Evolutionary conservation across 2,329 filamentous ascomycete genomes (phyloP).

Genomic region (Venturia oleaginea): DNA sequence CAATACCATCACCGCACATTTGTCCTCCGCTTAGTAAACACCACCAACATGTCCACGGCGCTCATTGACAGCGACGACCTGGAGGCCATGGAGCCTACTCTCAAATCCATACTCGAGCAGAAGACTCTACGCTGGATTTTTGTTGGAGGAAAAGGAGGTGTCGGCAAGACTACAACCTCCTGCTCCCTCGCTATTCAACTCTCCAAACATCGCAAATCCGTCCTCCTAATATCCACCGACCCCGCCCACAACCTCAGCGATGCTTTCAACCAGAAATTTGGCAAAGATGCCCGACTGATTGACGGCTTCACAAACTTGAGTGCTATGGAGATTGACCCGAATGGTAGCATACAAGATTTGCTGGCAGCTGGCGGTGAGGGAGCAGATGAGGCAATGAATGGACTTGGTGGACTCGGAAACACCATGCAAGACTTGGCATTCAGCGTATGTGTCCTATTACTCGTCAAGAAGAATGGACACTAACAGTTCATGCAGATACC

Average conservation of each 20-base stretch:
- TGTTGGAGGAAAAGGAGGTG: slow-evolving; percentile 94
- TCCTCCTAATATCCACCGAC: slow-evolving; percentile 96
- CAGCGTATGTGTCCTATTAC: slow-evolving; percentile 46
- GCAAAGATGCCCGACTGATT: slow-evolving; percentile 90
- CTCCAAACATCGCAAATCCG: slow-evolving; percentile 85
- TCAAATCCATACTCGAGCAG: slow-evolving; percentile 92
- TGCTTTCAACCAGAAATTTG: slow-evolving; percentile 97
- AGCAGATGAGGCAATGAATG: slow-evolving; percentile 60
- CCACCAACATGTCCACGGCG: slow-evolving; percentile 5
- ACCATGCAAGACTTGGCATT: slow-evolving; percentile 99
- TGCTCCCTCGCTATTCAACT: slow-evolving; percentile 98
- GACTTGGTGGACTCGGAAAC: slow-evolving; percentile 63
- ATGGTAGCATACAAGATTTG: slow-evolving; percentile 93
- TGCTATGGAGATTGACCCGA: slow-evolving; percentile 99
- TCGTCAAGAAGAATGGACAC: background rate
- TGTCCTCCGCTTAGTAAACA: background rate
- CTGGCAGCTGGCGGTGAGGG: slow-evolving; percentile 69
- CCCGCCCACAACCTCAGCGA: slow-evolving; percentile 97
- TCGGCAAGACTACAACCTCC: slow-evolving; percentile 98
- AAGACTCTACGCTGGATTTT: slow-evolving; percentile 97
- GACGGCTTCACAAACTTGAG: slow-evolving; percentile 89
- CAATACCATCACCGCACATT: background rate
- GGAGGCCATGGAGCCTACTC: slow-evolving; percentile 76
- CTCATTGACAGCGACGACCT: slow-evolving; percentile 2
- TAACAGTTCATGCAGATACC: slow-evolving; percentile 57